Percentiles rank a stretch among this genome's conserved stretches.
phyloP scores from a whole-genome alignment of 805 yeast genomes.

The Candida awuae region DNA sequence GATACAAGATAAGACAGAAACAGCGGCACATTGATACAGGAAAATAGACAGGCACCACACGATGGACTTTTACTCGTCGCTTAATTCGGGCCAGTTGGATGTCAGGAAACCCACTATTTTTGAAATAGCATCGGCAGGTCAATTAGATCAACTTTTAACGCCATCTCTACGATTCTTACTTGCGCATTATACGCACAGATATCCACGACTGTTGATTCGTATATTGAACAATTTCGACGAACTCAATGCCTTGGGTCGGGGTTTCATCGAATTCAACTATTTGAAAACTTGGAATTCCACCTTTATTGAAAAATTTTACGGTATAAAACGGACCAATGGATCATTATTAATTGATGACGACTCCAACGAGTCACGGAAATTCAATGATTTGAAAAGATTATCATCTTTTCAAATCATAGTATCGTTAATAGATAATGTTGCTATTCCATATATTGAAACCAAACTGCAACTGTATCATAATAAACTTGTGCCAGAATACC shows the following conservation, averaged over 20 bases:
- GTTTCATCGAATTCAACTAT: slow-evolving; percentile 62
- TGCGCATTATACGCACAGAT: slow-evolving; percentile 69
- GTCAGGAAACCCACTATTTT: slow-evolving; percentile 77
- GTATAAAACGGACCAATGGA: slow-evolving; percentile 53
- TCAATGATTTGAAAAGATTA: slow-evolving; percentile 48
- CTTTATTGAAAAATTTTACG: slow-evolving; percentile 89
- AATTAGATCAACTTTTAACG: slow-evolving; percentile 66
- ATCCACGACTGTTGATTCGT: slow-evolving; percentile 61
- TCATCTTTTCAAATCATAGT: slow-evolving; percentile 44
- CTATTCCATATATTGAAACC: slow-evolving; percentile 59
- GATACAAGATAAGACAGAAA: too few relatives aligned
- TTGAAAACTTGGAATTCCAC: slow-evolving; percentile 71
- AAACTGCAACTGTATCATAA: slow-evolving; percentile 62
- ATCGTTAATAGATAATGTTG: slow-evolving; percentile 52
- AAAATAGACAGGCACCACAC: too few relatives aligned
- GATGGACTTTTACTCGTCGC: slow-evolving; percentile 75
- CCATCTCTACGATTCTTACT: slow-evolving; percentile 77
- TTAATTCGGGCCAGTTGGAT: slow-evolving; percentile 70
- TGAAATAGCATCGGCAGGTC: slow-evolving; percentile 77
- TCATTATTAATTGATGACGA: slow-evolving; percentile 2
- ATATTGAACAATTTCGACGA: slow-evolving; percentile 72
- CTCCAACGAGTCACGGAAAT: slow-evolving; percentile 10
- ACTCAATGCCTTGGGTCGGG: slow-evolving; percentile 51
- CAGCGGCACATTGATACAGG: too few relatives aligned
- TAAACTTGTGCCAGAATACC: slow-evolving; percentile 48